Conservation (phyloP, 495 filamentous ascomycete genomes). For the Penicillium robsamsonii region DNA sequence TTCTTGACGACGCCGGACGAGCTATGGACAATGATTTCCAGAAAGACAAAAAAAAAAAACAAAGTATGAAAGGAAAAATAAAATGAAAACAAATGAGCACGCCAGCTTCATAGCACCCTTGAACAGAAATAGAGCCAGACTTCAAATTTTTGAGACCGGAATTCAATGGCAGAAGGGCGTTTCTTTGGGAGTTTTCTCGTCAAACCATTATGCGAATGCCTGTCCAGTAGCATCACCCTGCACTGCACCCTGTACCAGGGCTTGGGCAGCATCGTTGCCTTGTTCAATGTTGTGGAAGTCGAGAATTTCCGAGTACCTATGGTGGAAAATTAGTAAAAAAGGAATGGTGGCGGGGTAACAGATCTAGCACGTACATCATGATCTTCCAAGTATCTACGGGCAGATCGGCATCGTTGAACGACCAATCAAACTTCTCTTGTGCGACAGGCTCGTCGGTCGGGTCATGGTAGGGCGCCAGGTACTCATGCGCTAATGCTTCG, state of each 20-base stretch:
- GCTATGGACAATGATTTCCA: slow-evolving; percentile 30
- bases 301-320: slow-evolving; percentile 97
- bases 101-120: slow-evolving; percentile 21
- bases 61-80: slow-evolving; percentile 10
- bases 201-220: slow-evolving; percentile 30
- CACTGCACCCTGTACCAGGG: slow-evolving; percentile 34
- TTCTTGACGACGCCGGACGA: slow-evolving; percentile 33
- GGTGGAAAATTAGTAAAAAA: slow-evolving; percentile 19
- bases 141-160: slow-evolving; percentile 2
- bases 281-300: slow-evolving; percentile 97
- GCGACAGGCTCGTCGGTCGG: slow-evolving; percentile 93
- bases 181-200: background rate
- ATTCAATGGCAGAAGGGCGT: slow-evolving; percentile 5
- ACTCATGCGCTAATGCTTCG: slow-evolving; percentile 84
- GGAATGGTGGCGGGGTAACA: background rate
- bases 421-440: slow-evolving; percentile 99
- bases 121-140: slow-evolving; percentile 10
- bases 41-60: slow-evolving; percentile 12
- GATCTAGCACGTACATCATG: slow-evolving; percentile 75
- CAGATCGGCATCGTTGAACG: slow-evolving; percentile 98
- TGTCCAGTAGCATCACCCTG: slow-evolving; percentile 30
- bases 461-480: slow-evolving; percentile 95
- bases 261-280: slow-evolving; percentile 38
- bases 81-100: slow-evolving; percentile 10
- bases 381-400: slow-evolving; percentile 99